Evolutionary conservation across 139 green algal species (phyloP).

Genomic region (Edaphochlamys debaryana): DNA sequence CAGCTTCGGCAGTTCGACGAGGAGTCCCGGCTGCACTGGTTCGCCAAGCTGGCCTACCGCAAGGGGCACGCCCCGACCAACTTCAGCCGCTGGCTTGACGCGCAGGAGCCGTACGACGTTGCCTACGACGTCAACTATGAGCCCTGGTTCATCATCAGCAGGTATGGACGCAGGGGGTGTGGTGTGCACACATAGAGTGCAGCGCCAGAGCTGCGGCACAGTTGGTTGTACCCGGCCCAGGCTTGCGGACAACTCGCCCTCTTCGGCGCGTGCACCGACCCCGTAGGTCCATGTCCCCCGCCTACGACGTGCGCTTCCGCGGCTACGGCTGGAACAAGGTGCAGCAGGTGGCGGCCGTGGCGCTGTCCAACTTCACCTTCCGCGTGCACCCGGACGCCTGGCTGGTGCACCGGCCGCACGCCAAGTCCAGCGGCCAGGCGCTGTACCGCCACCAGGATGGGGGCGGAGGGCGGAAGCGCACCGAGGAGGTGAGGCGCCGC

Average conservation of each 20-base stretch:
- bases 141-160: conserved; percentile 67
- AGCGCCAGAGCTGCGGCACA: no score
- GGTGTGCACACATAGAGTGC: no score
- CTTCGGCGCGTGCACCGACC: no score
- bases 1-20: neutral
- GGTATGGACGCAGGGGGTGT: neutral
- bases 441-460: conserved; percentile 25
- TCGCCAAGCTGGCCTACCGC: conserved; percentile 36
- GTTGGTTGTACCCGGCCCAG: no score
- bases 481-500: no score
- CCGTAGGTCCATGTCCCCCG: conserved; percentile 16
- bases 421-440: conserved; percentile 26
- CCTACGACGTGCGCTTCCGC: conserved; percentile 62
- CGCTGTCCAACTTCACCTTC: conserved; percentile 41
- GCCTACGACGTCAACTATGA: conserved; percentile 57
- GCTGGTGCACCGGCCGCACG: conserved; percentile 59
- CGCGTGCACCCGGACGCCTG: conserved; percentile 45
- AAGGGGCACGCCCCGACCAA: conserved; percentile 46
- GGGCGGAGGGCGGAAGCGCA: no score
- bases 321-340: conserved; percentile 77
- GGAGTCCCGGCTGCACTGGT: conserved; percentile 3
- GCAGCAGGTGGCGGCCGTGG: conserved; percentile 45
- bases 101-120: neutral
- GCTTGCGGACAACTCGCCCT: no score
- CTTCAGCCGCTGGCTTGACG: conserved; percentile 20